A percentile compares a stretch with the other conserved stretches of the same genome.
phyloP scores from a whole-genome alignment of 2,329 filamentous ascomycete species.

The Thelonectria blattea region DNA sequence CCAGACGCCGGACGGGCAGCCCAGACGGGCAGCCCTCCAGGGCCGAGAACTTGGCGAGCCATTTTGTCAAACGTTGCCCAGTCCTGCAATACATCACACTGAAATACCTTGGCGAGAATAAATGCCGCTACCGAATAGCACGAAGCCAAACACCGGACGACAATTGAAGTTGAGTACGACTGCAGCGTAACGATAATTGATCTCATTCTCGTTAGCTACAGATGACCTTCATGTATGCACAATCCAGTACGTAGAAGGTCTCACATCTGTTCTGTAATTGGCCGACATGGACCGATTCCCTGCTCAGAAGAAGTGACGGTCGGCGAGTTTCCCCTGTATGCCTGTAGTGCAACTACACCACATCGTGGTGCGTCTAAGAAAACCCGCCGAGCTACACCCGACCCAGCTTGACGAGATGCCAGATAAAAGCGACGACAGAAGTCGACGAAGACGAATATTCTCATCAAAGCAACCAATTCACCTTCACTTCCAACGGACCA shows the following conservation, averaged over 20 bases:
- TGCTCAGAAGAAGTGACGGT: neutral
- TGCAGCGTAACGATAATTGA: no score
- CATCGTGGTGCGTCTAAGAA: neutral
- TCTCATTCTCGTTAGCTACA: no score
- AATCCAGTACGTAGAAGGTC: neutral
- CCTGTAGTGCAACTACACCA: neutral
- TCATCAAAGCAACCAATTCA: neutral
- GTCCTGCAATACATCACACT: no score
- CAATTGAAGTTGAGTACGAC: no score
- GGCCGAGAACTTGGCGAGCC: slow-evolving; percentile 15
- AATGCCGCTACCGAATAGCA: no score
- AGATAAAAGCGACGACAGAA: slow-evolving; percentile 14
- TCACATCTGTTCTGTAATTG: slow-evolving; percentile 3
- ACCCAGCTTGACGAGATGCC: neutral
- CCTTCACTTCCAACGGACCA: neutral
- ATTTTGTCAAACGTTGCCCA: no score
- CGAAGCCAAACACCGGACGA: no score
- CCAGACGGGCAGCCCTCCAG: slow-evolving; percentile 6
- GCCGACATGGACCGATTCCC: slow-evolving; percentile 12
- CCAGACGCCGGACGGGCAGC: no score
- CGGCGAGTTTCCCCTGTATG: slow-evolving; percentile 17
- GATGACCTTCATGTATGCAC: no score
- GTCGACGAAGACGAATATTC: neutral
- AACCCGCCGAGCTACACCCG: slow-evolving; percentile 8
- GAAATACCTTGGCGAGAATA: no score